Conservation (phyloP, 148 eudicot species). For the Selenicereus undatus region DNA sequence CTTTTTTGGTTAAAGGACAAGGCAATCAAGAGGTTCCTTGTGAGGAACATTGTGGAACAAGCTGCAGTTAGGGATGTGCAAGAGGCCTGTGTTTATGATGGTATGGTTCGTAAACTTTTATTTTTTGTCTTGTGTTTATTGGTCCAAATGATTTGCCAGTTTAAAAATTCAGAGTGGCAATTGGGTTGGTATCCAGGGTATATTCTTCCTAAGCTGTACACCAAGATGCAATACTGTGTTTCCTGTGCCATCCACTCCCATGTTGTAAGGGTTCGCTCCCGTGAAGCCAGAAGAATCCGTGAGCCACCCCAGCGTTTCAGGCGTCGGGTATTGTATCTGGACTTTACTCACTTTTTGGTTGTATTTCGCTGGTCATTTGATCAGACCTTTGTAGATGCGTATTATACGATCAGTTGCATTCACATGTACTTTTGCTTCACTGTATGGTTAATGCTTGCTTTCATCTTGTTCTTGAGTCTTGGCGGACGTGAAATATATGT, state of each 20-base stretch:
- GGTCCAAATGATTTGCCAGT: background rate
- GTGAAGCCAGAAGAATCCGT: slow-evolving; percentile 31
- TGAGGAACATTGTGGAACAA: slow-evolving; percentile 53
- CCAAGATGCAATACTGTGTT: slow-evolving; percentile 40
- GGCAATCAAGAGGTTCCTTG: slow-evolving; percentile 46
- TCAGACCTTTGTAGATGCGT: no score
- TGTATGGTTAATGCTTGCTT: background rate
- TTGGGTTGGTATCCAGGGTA: slow-evolving; percentile 24
- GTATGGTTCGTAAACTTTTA: slow-evolving; percentile 9
- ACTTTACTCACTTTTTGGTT: no score
- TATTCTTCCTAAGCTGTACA: slow-evolving; percentile 40
- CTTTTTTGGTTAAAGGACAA: slow-evolving; percentile 28
- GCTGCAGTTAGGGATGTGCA: slow-evolving; percentile 52
- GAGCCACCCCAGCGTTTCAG: slow-evolving; percentile 41
- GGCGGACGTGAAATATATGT: no score
- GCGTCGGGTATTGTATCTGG: slow-evolving; percentile 31
- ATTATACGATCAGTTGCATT: background rate
- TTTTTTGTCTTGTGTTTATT: background rate
- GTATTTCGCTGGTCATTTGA: no score
- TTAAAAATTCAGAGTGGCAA: background rate
- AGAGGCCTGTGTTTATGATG: slow-evolving; percentile 47
- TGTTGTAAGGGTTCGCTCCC: slow-evolving; percentile 45
- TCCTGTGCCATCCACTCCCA: slow-evolving; percentile 51
- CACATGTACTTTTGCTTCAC: background rate
- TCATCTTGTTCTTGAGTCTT: no score